Conservation (phyloP, 129 eudicot genomes). For the Pittosporum tobira region DNA sequence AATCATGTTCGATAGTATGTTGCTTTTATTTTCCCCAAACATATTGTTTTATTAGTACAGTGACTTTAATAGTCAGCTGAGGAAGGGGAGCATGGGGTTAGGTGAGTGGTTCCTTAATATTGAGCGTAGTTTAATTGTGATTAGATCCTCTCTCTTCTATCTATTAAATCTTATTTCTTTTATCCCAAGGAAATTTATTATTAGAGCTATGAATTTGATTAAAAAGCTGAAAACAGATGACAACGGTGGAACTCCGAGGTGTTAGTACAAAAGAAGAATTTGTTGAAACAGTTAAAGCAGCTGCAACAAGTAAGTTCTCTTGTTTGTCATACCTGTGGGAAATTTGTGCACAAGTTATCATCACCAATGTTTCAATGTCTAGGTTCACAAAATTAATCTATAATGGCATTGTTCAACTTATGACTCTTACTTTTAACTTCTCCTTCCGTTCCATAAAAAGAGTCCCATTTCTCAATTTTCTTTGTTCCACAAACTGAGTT, state of each 20-base stretch:
- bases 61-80: too few species aligned
- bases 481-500: neutral
- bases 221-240: constrained; percentile 48
- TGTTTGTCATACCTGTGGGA: neutral
- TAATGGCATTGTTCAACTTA: neutral
- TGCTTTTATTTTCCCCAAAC: neutral
- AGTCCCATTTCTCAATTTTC: neutral
- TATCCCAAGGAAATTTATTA: too few species aligned
- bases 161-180: too few species aligned
- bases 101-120: neutral
- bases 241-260: constrained; percentile 53
- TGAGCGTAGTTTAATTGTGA: neutral
- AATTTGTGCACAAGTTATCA: neutral
- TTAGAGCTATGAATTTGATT: constrained; percentile 13
- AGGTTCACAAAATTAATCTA: neutral
- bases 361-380: neutral
- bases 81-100: neutral
- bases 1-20: neutral
- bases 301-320: constrained; percentile 46
- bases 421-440: too few species aligned
- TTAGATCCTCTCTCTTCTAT: too few species aligned
- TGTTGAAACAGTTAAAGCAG: constrained; percentile 48
- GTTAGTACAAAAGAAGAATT: constrained; percentile 46
- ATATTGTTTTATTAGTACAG: neutral
- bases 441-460: too few species aligned